Percentiles rank a stretch among this genome's conserved stretches.
These are phyloP conservation scores for Fusarium drepaniforme DNA, from an alignment of 2,329 filamentous ascomycete genomes.

Conservation along the genomic window DNA sequence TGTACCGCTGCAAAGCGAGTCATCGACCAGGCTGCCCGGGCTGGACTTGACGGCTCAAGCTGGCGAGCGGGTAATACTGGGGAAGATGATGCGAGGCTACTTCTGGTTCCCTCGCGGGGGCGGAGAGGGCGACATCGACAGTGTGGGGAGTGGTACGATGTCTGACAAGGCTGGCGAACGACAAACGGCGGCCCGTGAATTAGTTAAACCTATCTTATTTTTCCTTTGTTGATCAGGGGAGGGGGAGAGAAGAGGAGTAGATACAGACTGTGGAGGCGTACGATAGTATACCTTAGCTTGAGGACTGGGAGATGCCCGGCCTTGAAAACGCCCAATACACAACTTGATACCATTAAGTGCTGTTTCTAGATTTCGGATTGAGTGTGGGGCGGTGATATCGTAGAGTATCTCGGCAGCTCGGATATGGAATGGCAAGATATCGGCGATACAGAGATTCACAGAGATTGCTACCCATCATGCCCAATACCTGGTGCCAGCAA, in stretches of 20 bases:
- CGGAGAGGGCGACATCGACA: slow-evolving; percentile 28
- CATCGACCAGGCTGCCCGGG: slow-evolving; percentile 35
- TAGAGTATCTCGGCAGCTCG: background rate
- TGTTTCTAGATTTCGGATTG: background rate
- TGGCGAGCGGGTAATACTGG: slow-evolving; percentile 46
- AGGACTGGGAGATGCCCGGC: slow-evolving; percentile 23
- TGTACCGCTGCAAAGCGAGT: slow-evolving; percentile 38
- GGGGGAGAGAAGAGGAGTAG: slow-evolving; percentile 28
- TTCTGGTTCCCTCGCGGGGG: slow-evolving; percentile 35
- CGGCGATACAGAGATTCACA: background rate
- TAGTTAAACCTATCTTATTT: slow-evolving; percentile 39
- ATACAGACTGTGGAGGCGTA: slow-evolving; percentile 39
- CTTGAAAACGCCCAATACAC: slow-evolving; percentile 31
- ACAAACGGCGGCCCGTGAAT: slow-evolving; percentile 38
- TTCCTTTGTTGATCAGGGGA: slow-evolving; percentile 45
- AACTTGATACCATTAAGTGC: slow-evolving; percentile 18
- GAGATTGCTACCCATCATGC: background rate
- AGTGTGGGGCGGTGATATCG: background rate
- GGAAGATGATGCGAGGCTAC: slow-evolving; percentile 45
- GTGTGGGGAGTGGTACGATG: slow-evolving; percentile 46
- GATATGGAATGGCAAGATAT: background rate
- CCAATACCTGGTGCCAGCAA: background rate
- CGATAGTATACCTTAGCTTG: slow-evolving; percentile 22
- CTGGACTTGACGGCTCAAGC: slow-evolving; percentile 30
- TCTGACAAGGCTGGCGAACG: slow-evolving; percentile 44